Conservation (phyloP, 2,329 filamentous ascomycete species). For the Metarhizium album region DNA sequence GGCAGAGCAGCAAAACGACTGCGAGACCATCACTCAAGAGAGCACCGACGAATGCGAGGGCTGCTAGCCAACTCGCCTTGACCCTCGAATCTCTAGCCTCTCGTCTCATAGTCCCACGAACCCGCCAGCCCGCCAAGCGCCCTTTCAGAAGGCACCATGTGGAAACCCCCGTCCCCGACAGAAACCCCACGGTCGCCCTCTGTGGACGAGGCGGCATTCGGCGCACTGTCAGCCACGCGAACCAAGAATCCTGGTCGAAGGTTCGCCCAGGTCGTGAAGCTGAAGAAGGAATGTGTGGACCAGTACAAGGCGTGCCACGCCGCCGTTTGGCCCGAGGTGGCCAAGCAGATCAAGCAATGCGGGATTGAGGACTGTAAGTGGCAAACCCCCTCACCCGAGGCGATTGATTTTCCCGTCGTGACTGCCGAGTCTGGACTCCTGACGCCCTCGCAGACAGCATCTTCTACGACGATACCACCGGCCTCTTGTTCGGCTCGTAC, state of each 20-base stretch:
- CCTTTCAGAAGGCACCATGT: conserved; percentile 9
- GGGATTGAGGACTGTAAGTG: conserved; percentile 61
- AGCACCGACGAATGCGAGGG: background rate
- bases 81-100: too few species aligned
- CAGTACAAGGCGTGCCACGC: conserved; percentile 67
- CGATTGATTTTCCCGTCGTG: too few species aligned
- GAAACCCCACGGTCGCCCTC: conserved; percentile 7
- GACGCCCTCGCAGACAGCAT: conserved; percentile 61
- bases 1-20: too few species aligned
- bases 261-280: conserved; percentile 61
- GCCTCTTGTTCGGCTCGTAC: conserved; percentile 63
- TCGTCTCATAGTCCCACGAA: too few species aligned
- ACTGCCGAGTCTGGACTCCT: too few species aligned
- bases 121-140: background rate
- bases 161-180: conserved; percentile 14
- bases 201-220: background rate
- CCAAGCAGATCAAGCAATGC: conserved; percentile 64
- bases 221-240: background rate
- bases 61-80: background rate
- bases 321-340: conserved; percentile 66
- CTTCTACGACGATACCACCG: conserved; percentile 52
- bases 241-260: conserved; percentile 38
- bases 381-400: background rate
- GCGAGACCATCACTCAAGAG: too few species aligned
- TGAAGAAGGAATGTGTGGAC: conserved; percentile 54